Base-by-base conservation (phyloP, 257 asterid genomes). In the Solanum ossicruentum region DNA sequence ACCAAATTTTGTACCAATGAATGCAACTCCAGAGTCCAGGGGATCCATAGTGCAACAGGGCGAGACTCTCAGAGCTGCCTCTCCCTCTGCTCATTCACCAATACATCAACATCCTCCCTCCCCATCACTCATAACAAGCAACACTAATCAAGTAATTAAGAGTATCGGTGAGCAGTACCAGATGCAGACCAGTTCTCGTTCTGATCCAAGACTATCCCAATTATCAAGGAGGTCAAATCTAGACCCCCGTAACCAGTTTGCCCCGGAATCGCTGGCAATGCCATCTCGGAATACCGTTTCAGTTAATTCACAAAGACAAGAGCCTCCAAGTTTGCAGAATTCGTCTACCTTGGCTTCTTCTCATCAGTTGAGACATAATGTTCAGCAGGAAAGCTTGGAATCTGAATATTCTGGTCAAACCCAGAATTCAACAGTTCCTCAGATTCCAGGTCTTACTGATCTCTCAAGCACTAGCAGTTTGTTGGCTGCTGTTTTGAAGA, bases 131-230 rank as follows among this genome's bases (percentile, higher is more conserved):
- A 77, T 77, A 23, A 16, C 82, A 52, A 77, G 82, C 82, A 77
- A 52, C 65, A 16, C 94, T 12, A 86, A 72, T 86, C 93, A 88
- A 65, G 82, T 83, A 80, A 81, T 82, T 60, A 90, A 87, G 81
- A 89, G 83, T 88, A 80, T 85, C 45, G 55, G 88, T 56, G 97
- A 93, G 85, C 90, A 89, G 85, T 92, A 91, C 86, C 91, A 89
- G 39, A 84, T 86, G 6, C 85, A 88, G 57, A 36, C 70, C 17
- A 88, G 88, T 36, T 93, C 91, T 88, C 95, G 91, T 87, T 86
- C 90, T 16, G 98, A 93, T 91, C 92, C 96, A 28, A 91, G 97
- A 89, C 86, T 89, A 86, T 91, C 92, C 85, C 93, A 91, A 65
- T 49, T 71, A 84, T 65, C 89, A 54, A 92, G 89, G 66, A 88